Evolutionary conservation across 495 filamentous ascomycete genomes (phyloP).

Genomic region (Aspergillus olivimuriae): DNA sequence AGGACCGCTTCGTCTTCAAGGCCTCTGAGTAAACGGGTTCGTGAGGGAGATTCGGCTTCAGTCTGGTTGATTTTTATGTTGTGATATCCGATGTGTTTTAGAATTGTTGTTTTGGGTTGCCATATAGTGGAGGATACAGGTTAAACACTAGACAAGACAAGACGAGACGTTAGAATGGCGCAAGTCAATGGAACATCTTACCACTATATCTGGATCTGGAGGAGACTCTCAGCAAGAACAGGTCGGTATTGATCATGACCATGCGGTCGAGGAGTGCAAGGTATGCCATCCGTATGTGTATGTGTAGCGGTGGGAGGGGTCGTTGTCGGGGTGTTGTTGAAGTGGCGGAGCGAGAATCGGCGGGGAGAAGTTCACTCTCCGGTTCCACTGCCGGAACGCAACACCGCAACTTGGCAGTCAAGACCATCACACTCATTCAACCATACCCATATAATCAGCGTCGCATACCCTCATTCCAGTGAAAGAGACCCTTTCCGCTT

Average conservation of each 20-base stretch:
- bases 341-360: too few species aligned
- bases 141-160: too few species aligned
- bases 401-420: too few species aligned
- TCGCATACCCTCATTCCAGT: too few species aligned
- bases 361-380: too few species aligned
- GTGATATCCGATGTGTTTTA: slow-evolving; percentile 31
- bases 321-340: background rate
- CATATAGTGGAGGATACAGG: background rate
- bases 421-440: too few species aligned
- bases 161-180: background rate
- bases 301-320: background rate
- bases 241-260: background rate
- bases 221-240: too few species aligned
- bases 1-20: slow-evolving; percentile 72
- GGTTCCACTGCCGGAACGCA: too few species aligned
- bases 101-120: slow-evolving; percentile 1
- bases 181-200: background rate
- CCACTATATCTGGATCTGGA: background rate
- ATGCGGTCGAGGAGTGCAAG: background rate
- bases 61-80: slow-evolving; percentile 7
- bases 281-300: background rate
- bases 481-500: background rate
- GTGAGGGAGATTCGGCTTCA: background rate
- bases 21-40: slow-evolving; percentile 38
- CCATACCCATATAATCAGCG: too few species aligned